A percentile compares a stretch with the other conserved stretches of the same genome.
Conservation (phyloP, 192 early-diverging fungal genomes). For the Backusella parvicylindrica region DNA sequence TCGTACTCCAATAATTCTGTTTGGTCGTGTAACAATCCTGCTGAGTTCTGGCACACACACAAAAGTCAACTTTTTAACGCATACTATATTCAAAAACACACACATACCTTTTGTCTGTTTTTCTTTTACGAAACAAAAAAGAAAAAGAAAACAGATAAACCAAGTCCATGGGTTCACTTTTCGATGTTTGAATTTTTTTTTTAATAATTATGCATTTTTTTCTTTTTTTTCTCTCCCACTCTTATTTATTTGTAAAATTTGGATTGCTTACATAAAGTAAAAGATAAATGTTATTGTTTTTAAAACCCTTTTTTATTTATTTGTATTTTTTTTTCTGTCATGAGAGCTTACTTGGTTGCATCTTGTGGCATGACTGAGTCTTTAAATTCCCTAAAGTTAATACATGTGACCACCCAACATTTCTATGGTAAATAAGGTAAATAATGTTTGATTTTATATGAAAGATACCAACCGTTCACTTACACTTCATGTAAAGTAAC, state of each 20-base stretch:
- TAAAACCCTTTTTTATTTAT: neutral
- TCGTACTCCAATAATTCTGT: neutral
- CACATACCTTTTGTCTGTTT: neutral
- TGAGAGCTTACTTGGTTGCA: neutral
- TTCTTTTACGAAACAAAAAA: neutral
- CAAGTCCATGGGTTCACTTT: neutral
- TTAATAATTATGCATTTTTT: neutral
- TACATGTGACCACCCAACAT: too few relatives aligned
- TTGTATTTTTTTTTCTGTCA: neutral
- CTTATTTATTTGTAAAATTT: neutral
- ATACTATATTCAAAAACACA: neutral
- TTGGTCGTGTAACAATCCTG: neutral
- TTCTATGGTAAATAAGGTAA: too few relatives aligned
- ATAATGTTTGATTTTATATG: too few relatives aligned
- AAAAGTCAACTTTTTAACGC: neutral
- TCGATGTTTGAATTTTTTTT: neutral
- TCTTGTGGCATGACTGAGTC: too few relatives aligned
- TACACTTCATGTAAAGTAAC: too few relatives aligned
- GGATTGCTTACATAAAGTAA: too few relatives aligned
- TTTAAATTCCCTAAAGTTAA: too few relatives aligned
- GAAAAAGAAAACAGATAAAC: neutral
- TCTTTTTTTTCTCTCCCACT: neutral
- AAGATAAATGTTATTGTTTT: too few relatives aligned
- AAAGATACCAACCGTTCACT: too few relatives aligned
- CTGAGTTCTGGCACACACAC: neutral